phyloP scores from a whole-genome alignment of 1,284 basidiomycete genomes.

The Sanghuangporus weigelae region DNA sequence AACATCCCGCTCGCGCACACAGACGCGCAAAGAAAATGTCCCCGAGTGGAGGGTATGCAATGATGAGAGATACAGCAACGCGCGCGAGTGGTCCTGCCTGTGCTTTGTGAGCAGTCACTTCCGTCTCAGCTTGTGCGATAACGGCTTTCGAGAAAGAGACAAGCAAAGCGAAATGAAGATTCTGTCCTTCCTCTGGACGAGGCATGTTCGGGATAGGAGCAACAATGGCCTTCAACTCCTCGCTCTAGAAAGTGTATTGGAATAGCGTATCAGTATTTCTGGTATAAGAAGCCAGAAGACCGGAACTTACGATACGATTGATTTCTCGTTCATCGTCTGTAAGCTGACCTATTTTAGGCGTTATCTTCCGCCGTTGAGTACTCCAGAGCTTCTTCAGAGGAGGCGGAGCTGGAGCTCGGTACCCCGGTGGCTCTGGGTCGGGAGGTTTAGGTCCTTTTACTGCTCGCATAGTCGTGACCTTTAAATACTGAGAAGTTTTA shows the following conservation, averaged over 20 bases:
- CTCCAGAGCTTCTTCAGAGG: slow-evolving; percentile 50
- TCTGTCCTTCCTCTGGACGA: slow-evolving; percentile 20
- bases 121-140: slow-evolving; percentile 90
- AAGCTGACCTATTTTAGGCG: slow-evolving; percentile 87
- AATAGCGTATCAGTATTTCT: neutral
- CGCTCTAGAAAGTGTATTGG: slow-evolving; percentile 41
- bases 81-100: slow-evolving; percentile 82
- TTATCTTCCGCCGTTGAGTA: slow-evolving; percentile 77
- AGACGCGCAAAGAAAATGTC: slow-evolving; percentile 83
- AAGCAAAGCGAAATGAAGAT: slow-evolving; percentile 71
- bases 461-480: slow-evolving; percentile 64
- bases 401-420: slow-evolving; percentile 12
- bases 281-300: neutral
- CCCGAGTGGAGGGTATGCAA: slow-evolving; percentile 52
- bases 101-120: slow-evolving; percentile 86
- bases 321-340: slow-evolving; percentile 78
- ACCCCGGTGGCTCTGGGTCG: slow-evolving; percentile 10
- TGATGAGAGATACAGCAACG: slow-evolving; percentile 68
- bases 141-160: slow-evolving; percentile 87
- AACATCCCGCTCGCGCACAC: slow-evolving; percentile 74
- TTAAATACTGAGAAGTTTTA: slow-evolving; percentile 48
- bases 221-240: slow-evolving; percentile 55
- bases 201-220: slow-evolving; percentile 34
- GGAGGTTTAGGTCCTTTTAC: slow-evolving; percentile 60
- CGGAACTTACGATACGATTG: slow-evolving; percentile 56